A percentile compares a stretch with the other conserved stretches of the same genome.
These are phyloP conservation scores for Mucor lusitanicus DNA, from an alignment of 371 early-diverging fungal species.

Conservation along the genomic window DNA sequence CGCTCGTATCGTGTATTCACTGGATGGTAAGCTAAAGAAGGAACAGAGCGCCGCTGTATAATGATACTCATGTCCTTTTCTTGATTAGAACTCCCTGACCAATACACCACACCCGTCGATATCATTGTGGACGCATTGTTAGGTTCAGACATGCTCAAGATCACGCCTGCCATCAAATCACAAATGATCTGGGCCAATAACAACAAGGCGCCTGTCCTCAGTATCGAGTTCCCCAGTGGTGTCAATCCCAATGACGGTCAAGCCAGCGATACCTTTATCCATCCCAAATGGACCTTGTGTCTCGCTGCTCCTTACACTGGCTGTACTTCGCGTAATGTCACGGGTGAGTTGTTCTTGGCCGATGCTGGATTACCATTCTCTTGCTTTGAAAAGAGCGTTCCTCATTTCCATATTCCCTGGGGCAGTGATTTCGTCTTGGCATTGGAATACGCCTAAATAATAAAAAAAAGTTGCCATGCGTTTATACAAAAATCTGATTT, in stretches of 20 bases:
- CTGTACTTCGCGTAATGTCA: slow-evolving; percentile 54
- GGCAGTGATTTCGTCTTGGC: slow-evolving; percentile 75
- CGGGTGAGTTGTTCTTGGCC: slow-evolving; percentile 77
- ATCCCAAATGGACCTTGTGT: slow-evolving; percentile 77
- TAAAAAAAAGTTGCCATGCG: too few relatives aligned
- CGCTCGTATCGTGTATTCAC: slow-evolving; percentile 27
- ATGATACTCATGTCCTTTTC: background rate
- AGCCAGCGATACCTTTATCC: slow-evolving; percentile 32
- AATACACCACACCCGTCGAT: slow-evolving; percentile 67
- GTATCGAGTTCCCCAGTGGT: slow-evolving; percentile 78
- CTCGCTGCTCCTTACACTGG: slow-evolving; percentile 77
- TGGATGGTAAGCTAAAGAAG: slow-evolving; percentile 26
- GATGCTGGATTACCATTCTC: slow-evolving; percentile 73
- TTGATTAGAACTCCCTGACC: slow-evolving; percentile 49
- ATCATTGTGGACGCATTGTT: slow-evolving; percentile 78
- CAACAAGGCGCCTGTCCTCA: slow-evolving; percentile 70
- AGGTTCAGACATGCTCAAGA: slow-evolving; percentile 41
- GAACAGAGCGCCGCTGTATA: background rate
- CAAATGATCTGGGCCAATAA: slow-evolving; percentile 78
- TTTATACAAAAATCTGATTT: too few relatives aligned
- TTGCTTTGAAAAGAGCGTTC: slow-evolving; percentile 59
- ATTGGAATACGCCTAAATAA: slow-evolving; percentile 51
- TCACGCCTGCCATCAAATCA: slow-evolving; percentile 2
- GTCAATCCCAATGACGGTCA: slow-evolving; percentile 57
- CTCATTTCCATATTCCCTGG: slow-evolving; percentile 69